A percentile compares a stretch with the other conserved stretches of the same genome.
Evolutionary conservation across 371 early-diverging fungal genomes (phyloP).

Genomic region (Rhizopus sp.): DNA sequence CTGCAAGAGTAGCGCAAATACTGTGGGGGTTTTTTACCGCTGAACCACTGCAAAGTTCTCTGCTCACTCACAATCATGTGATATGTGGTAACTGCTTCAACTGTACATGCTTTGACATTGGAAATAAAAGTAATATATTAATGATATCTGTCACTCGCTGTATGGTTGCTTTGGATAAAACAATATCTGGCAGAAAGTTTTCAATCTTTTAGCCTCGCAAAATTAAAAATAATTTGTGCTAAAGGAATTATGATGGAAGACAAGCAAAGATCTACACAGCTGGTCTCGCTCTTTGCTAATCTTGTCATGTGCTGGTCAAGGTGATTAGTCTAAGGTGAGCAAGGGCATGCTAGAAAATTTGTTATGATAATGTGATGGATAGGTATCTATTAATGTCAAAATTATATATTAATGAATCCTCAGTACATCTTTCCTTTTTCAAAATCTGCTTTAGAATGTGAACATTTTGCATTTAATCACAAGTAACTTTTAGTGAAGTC

Average conservation of each 20-base stretch:
- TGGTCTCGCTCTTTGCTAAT: slow-evolving; percentile 21
- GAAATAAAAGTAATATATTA: slow-evolving; percentile 23
- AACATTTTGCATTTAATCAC: slow-evolving; percentile 25
- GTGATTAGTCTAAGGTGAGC: slow-evolving; percentile 23
- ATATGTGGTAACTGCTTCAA: slow-evolving; percentile 15
- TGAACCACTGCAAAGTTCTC: slow-evolving; percentile 17
- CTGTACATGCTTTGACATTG: slow-evolving; percentile 20
- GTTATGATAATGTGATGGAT: slow-evolving; percentile 25
- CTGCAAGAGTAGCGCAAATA: slow-evolving; percentile 19
- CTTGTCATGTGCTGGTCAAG: slow-evolving; percentile 18
- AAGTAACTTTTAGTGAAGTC: slow-evolving; percentile 22
- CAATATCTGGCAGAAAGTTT: slow-evolving; percentile 20
- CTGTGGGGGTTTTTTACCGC: slow-evolving; percentile 7
- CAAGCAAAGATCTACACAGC: slow-evolving; percentile 18
- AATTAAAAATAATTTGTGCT: slow-evolving; percentile 19
- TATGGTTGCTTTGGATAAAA: slow-evolving; percentile 20
- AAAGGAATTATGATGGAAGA: slow-evolving; percentile 19
- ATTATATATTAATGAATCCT: slow-evolving; percentile 25
- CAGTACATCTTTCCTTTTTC: slow-evolving; percentile 19
- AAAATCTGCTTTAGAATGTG: slow-evolving; percentile 23
- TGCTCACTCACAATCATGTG: slow-evolving; percentile 10
- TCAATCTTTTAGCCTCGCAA: slow-evolving; percentile 18
- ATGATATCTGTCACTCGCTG: slow-evolving; percentile 20
- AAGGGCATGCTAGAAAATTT: slow-evolving; percentile 22
- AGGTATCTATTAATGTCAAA: slow-evolving; percentile 26